Conservation (phyloP, 2,329 filamentous ascomycete genomes). For the Erysiphe neolycopersici region DNA sequence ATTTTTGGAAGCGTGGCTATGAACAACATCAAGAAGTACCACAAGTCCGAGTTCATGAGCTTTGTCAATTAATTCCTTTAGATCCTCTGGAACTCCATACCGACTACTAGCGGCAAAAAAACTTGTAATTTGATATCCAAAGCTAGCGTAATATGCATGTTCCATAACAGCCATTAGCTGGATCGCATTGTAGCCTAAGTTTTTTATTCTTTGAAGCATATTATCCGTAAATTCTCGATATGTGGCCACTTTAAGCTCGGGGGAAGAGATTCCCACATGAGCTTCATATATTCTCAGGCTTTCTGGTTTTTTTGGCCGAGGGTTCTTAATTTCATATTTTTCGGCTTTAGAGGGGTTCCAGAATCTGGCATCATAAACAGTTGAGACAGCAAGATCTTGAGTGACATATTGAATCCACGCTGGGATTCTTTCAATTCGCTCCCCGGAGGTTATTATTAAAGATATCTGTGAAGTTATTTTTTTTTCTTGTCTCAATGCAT, state of each 20-base stretch:
- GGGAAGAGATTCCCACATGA: constrained; percentile 92
- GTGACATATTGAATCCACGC: constrained; percentile 97
- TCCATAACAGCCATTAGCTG: constrained; percentile 99
- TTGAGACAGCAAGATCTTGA: constrained; percentile 70
- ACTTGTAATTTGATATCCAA: constrained; percentile 95
- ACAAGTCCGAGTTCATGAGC: constrained; percentile 77
- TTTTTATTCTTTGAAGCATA: constrained; percentile 73
- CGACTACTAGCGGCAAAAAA: constrained; percentile 96
- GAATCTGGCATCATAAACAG: constrained; percentile 82
- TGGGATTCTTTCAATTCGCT: constrained; percentile 66
- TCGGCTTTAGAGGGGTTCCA: constrained; percentile 72
- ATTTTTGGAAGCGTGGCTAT: constrained; percentile 96
- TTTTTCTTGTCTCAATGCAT: not conserved
- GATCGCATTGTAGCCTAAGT: constrained; percentile 86
- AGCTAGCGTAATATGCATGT: constrained; percentile 97
- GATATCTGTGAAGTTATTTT: constrained; percentile 34
- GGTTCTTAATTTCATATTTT: constrained; percentile 62
- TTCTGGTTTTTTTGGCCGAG: constrained; percentile 53
- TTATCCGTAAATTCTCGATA: constrained; percentile 94
- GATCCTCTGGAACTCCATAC: constrained; percentile 76
- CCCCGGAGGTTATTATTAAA: constrained; percentile 50
- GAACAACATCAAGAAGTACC: constrained; percentile 82
- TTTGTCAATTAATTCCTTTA: constrained; percentile 90
- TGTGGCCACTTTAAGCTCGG: constrained; percentile 64
- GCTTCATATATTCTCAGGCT: constrained; percentile 92